A percentile compares a stretch with the other conserved stretches of the same genome.
Conservation (phyloP, 768 basidiomycete species). For the Hysterangium stoloniferum region DNA sequence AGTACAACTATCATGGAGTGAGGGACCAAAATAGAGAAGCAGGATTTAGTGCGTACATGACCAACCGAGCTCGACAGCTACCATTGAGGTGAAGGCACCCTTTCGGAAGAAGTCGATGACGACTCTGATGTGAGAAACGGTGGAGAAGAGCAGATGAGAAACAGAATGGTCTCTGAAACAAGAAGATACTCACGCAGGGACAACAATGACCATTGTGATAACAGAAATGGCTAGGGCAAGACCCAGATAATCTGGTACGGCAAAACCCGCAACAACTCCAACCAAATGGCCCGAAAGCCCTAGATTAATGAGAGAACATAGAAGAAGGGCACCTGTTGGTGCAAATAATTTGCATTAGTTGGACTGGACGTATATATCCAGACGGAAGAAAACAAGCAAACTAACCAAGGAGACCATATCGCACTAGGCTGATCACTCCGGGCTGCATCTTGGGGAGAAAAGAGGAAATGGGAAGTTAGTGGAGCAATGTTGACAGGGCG, state of each 20-base stretch:
- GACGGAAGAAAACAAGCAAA: no score
- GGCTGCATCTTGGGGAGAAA: no score
- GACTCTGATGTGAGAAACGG: slow-evolving; percentile 21
- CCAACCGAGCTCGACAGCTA: slow-evolving; percentile 31
- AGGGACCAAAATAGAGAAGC: neutral
- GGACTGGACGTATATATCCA: no score
- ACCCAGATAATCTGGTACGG: slow-evolving; percentile 18
- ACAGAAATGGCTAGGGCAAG: slow-evolving; percentile 24
- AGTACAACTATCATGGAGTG: slow-evolving; percentile 25
- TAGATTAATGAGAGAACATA: slow-evolving; percentile 27
- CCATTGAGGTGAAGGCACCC: slow-evolving; percentile 33
- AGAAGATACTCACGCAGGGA: slow-evolving; percentile 6
- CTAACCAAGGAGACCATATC: no score
- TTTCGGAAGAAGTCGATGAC: slow-evolving; percentile 27
- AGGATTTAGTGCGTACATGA: slow-evolving; percentile 21
- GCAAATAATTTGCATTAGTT: no score
- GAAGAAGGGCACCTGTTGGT: neutral
- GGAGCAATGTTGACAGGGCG: no score
- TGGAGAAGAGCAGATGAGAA: neutral
- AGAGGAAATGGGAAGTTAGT: no score
- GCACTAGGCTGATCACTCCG: no score
- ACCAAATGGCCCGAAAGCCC: slow-evolving; percentile 23
- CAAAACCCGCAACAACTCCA: slow-evolving; percentile 11
- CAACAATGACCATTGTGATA: slow-evolving; percentile 24
- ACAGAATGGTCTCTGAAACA: slow-evolving; percentile 18